Conservation (phyloP, 23 red algal species). For the Agarophyton chilense region DNA sequence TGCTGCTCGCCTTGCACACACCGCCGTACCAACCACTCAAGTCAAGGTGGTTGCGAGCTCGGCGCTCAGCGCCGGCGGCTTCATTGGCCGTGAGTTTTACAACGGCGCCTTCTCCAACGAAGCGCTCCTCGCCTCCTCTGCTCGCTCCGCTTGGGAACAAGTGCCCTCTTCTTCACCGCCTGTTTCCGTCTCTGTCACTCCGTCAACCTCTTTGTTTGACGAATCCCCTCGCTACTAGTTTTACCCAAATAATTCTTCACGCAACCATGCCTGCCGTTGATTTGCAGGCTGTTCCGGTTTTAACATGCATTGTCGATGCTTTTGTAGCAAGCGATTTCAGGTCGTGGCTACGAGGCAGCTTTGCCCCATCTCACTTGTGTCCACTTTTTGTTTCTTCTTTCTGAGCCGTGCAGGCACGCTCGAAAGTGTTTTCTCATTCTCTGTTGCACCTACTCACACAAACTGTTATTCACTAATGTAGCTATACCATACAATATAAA, state of each 20-base stretch:
- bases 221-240: neutral
- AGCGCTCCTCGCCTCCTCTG: neutral
- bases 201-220: neutral
- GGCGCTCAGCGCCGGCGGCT: constrained; percentile 53
- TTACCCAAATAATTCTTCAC: neutral
- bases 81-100: constrained; percentile 68
- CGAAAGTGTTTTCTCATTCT: neutral
- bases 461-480: constrained; percentile 19
- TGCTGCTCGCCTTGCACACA: no score
- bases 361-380: neutral
- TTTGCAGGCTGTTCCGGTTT: neutral
- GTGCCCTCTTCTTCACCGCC: neutral
- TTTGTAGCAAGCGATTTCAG: neutral
- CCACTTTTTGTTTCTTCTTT: neutral
- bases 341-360: neutral
- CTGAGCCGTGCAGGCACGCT: neutral
- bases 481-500: neutral
- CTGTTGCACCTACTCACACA: neutral
- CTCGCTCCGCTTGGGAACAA: neutral
- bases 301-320: neutral
- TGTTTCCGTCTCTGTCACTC: neutral
- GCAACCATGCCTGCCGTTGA: neutral
- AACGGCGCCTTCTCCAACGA: constrained; percentile 68
- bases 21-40: neutral
- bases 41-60: constrained; percentile 21